Base-by-base conservation (phyloP, 176 grass and related monocot species). In the Chloris gayana region DNA sequence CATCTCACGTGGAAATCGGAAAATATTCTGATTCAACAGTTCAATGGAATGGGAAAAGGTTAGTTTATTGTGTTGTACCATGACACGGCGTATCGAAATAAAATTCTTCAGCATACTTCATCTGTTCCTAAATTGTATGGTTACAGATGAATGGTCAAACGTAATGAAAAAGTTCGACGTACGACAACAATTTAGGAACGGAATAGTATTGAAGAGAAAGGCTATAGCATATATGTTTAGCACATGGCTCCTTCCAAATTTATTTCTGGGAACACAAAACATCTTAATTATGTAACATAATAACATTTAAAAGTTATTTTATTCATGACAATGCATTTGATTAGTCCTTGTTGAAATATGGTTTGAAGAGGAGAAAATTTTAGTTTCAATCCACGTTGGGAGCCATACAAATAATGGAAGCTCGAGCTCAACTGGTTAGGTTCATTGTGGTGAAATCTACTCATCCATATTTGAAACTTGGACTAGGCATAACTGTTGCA, bases 1-100 rank as follows among this genome's bases (percentile, higher is more conserved):
- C 83, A 66, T 85, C 75, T 79, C 75, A 85, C 32, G 67, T 85
- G 67, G 75, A 85, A 85, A 71, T 72, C 32, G 50, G n/a, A 7
- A 64, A 78, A 78, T 79, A 78, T 85, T 78, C 32, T 24, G 24
- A 11, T 49, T 77, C 60, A n/a, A 44, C 32, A 57, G 8, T 83
- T 68, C 27, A 45, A 68, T 22, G 51, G 49, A 83, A 34, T 58
- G 49, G 47, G 29, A 44, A 42, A 76, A 76, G 61, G 60, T n/a
- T 59, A 59, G n/a, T 59, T 59, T 26, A 26, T 31, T 57, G 61
- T 32, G n/a, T 39, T 65, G 70, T 30, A 57, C 34, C 67, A 75
- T 46, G 72, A 66, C 59, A 66, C n/a, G 5, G 22, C n/a, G 14
- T 14, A 26, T 78, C 44, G 30, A 51, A 74, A 7, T 6, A 9